Percentiles rank a stretch among this genome's conserved stretches.
Conservation (phyloP, 495 filamentous ascomycete genomes). For the Penicillium taxi region DNA sequence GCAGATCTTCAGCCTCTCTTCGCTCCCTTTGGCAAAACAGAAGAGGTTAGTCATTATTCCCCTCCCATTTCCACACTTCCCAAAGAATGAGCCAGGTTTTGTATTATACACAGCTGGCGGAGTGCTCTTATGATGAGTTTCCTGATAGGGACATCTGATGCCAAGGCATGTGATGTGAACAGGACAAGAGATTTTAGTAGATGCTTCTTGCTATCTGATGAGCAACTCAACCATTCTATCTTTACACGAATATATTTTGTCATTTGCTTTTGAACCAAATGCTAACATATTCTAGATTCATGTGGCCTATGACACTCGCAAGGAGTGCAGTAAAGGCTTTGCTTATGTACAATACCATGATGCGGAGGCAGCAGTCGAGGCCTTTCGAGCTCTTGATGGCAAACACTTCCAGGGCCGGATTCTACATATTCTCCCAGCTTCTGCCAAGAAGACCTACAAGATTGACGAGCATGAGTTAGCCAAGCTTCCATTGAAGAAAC, state of each 20-base stretch:
- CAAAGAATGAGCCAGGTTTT: conserved; percentile 4
- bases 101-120: conserved; percentile 4
- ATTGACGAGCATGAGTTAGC: conserved; percentile 82
- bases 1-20: conserved; percentile 69
- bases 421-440: conserved; percentile 76
- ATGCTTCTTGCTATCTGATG: conserved; percentile 61
- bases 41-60: conserved; percentile 65
- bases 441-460: conserved; percentile 67
- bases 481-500: conserved; percentile 88
- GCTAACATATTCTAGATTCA: conserved; percentile 61
- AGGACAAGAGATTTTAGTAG: conserved; percentile 69
- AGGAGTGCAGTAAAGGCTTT: conserved; percentile 72
- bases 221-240: conserved; percentile 25
- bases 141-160: conserved; percentile 99
- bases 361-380: conserved; percentile 62
- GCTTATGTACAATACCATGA: conserved; percentile 73
- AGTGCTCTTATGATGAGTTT: conserved; percentile 74
- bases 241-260: conserved; percentile 23
- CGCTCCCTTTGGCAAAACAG: conserved; percentile 57
- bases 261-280: conserved; percentile 18
- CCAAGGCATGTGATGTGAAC: conserved; percentile 56
- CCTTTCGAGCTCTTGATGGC: conserved; percentile 67
- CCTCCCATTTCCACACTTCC: conserved; percentile 5
- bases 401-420: conserved; percentile 86
- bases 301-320: conserved; percentile 59